phyloP scores from a whole-genome alignment of 345 rosid species.

The Gynandropsis gynandra region DNA sequence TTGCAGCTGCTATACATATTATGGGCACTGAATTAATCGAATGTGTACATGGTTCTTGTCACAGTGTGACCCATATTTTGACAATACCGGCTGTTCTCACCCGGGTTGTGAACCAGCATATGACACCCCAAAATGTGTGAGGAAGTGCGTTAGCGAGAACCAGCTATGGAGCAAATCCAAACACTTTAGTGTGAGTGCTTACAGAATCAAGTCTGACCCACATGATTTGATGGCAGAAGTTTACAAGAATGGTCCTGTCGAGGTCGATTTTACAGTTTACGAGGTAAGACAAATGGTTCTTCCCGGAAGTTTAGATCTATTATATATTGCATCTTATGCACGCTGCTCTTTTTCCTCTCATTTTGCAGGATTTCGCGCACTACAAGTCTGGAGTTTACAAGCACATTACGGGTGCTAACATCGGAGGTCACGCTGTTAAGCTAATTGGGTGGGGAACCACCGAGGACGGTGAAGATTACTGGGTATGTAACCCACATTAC shows the following conservation, averaged over 20 bases:
- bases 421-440: slow-evolving; percentile 97
- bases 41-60: slow-evolving; percentile 1
- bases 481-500: slow-evolving; percentile 42
- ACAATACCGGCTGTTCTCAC: slow-evolving; percentile 80
- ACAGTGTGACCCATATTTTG: slow-evolving; percentile 95
- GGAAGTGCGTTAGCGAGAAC: slow-evolving; percentile 63
- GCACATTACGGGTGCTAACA: slow-evolving; percentile 52
- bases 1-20: no score
- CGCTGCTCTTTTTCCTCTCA: neutral
- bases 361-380: slow-evolving; percentile 80
- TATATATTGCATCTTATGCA: slow-evolving; percentile 1
- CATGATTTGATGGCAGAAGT: slow-evolving; percentile 76
- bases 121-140: slow-evolving; percentile 76
- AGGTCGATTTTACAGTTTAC: slow-evolving; percentile 83
- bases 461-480: slow-evolving; percentile 81
- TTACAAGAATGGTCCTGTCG: slow-evolving; percentile 86
- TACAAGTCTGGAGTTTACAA: slow-evolving; percentile 90
- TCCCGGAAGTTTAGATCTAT: no score
- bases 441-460: slow-evolving; percentile 98
- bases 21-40: no score
- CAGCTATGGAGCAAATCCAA: slow-evolving; percentile 68
- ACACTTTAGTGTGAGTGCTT: slow-evolving; percentile 67
- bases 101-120: slow-evolving; percentile 92
- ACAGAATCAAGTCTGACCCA: slow-evolving; percentile 61
- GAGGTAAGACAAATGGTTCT: slow-evolving; percentile 43